Conservation (phyloP, 2,329 filamentous ascomycete species). For the Penicillium oxalicum region DNA sequence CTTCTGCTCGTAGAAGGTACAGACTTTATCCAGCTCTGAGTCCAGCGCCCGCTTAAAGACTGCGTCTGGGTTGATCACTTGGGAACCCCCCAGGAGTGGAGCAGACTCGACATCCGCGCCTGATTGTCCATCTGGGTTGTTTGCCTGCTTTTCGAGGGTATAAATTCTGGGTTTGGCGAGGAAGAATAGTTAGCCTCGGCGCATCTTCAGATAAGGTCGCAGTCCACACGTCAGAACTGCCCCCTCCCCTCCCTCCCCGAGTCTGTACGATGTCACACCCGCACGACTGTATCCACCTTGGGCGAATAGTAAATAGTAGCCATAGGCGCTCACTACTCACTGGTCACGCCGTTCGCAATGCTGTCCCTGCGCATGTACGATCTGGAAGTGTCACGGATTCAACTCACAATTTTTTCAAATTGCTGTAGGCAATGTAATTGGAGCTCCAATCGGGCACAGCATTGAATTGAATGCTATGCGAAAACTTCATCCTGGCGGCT, state of each 20-base stretch:
- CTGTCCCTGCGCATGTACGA: no score
- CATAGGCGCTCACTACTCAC: background rate
- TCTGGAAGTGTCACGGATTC: background rate
- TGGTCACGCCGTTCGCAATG: no score
- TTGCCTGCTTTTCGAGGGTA: constrained; percentile 77
- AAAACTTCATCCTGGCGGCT: constrained; percentile 96
- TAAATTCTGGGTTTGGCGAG: constrained; percentile 64
- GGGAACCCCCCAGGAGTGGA: constrained; percentile 63
- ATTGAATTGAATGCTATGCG: constrained; percentile 98
- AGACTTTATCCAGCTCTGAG: constrained; percentile 88
- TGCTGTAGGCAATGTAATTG: constrained; percentile 97
- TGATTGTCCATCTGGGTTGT: constrained; percentile 51
- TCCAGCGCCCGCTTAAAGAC: constrained; percentile 78
- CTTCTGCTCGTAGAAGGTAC: constrained; percentile 82
- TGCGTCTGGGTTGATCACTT: constrained; percentile 64
- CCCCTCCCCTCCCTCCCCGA: constrained; percentile 8
- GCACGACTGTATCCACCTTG: background rate
- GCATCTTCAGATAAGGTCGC: background rate
- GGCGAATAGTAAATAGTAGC: background rate
- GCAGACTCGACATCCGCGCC: constrained; percentile 72
- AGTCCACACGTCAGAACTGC: constrained; percentile 6
- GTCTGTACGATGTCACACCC: constrained; percentile 21
- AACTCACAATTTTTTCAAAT: constrained; percentile 91
- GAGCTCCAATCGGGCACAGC: constrained; percentile 99
- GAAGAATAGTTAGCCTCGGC: constrained; percentile 6